Evolutionary conservation across 805 yeast genomes (phyloP).

Genomic region (Starmerella gropengiesseri): DNA sequence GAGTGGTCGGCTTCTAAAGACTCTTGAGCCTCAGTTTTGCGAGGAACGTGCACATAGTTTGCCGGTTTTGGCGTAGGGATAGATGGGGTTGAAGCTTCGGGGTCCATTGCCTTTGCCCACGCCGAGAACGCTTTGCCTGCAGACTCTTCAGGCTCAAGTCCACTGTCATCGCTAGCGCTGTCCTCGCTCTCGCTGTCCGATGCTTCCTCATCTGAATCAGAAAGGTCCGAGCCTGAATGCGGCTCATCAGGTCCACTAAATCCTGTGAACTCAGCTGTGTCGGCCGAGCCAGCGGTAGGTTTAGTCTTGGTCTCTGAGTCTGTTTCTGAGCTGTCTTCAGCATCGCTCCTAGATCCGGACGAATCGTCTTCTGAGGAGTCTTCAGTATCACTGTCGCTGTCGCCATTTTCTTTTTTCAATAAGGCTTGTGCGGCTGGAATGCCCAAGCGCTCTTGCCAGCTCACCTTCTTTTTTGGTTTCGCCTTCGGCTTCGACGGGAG

Average conservation of each 20-base stretch:
- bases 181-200: conserved; percentile 7
- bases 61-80: conserved; percentile 41
- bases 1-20: conserved; percentile 68
- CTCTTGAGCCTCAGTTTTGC: conserved; percentile 64
- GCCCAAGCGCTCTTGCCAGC: conserved; percentile 25
- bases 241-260: conserved; percentile 19
- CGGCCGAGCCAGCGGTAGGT: conserved; percentile 30
- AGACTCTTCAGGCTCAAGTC: conserved; percentile 24
- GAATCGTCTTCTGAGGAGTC: conserved; percentile 36
- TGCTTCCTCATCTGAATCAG: background rate
- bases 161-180: conserved; percentile 11
- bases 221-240: background rate
- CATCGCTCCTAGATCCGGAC: conserved; percentile 30
- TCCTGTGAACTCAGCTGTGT: conserved; percentile 4
- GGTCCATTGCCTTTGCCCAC: conserved; percentile 77
- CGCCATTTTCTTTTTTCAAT: conserved; percentile 34
- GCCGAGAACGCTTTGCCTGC: conserved; percentile 60
- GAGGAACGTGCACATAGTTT: conserved; percentile 44
- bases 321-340: background rate
- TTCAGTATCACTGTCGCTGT: conserved; percentile 22
- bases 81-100: conserved; percentile 43
- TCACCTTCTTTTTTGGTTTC: conserved; percentile 13
- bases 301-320: conserved; percentile 42
- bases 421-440: conserved; percentile 17
- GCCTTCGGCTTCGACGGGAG: conserved; percentile 34